These are phyloP conservation scores for Vachellia collinsii DNA, from an alignment of 306 rosid species.

Conservation along the genomic window DNA sequence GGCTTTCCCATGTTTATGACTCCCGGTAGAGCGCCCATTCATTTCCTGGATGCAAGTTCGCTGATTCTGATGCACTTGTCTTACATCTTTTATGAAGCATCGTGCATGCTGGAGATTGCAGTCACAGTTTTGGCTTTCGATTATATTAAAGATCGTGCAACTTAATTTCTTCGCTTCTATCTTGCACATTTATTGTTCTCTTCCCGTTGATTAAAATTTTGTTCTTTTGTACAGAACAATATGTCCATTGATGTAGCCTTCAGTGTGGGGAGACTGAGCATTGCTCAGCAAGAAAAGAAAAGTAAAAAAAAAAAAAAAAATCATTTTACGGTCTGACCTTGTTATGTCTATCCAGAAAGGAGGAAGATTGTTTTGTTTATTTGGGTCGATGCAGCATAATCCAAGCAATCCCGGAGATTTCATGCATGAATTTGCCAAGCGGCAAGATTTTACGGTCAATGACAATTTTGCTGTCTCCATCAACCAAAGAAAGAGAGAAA, in stretches of 20 bases:
- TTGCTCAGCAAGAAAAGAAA: conserved; percentile 2
- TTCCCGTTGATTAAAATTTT: conserved; percentile 28
- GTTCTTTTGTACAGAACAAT: conserved; percentile 50
- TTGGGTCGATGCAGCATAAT: neutral
- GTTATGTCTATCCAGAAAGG: neutral
- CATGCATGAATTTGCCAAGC: neutral
- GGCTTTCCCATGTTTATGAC: conserved; percentile 77
- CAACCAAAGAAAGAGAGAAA: neutral
- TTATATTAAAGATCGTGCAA: neutral
- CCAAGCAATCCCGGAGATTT: neutral
- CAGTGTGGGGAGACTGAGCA: conserved; percentile 38
- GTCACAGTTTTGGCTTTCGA: neutral
- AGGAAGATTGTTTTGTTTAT: neutral
- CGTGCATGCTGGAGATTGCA: conserved; percentile 18
- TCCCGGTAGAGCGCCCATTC: conserved; percentile 29
- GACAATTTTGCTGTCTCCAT: neutral
- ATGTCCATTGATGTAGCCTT: conserved; percentile 35
- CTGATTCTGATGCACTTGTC: neutral
- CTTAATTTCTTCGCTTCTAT: neutral
- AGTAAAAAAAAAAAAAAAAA: neutral
- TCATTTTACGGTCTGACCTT: neutral
- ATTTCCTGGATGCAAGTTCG: neutral
- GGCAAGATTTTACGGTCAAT: neutral
- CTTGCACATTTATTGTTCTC: conserved; percentile 33
- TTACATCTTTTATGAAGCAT: conserved; percentile 1